Evolutionary conservation across 2,329 filamentous ascomycete genomes (phyloP), one percentile per base, ranked within the genome.

Genomic region (Eutypa lata): DNA sequence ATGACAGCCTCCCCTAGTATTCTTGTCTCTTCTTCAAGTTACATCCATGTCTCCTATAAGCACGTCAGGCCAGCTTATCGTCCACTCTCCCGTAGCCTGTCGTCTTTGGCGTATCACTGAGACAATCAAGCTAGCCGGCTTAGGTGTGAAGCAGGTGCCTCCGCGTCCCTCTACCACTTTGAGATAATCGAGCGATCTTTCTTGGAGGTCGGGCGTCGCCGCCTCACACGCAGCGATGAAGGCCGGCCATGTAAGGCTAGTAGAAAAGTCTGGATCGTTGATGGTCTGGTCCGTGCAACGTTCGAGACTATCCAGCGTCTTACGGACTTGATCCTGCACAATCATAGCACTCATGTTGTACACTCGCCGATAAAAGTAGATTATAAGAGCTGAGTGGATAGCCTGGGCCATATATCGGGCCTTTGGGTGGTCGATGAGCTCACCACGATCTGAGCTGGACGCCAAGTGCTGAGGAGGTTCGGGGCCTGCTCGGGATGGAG

Each of bases 321-420:
- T 66, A 1, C 58, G 55, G 0, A 77, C 74, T 3, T 64, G 56
- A 18, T 68, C 61, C 47, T 77, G 74, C 0, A 77, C 51, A 3
- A 75, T 66, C 46, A 71, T 70, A 10, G 72, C 65, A 31, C 73
- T 71, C 28, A 74, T 55, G 28, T 72, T 62, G 55, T 72, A 68
- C 2, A 78, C 70, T 4, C 73, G 63, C 1, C 75, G 67, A 54
- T 77, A 76, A 47, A 77, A 77, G 57, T 74, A 77, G 3, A 78
- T 75, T 4, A 71, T 61, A 11, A 77, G 55, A 0, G 74, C 73
- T 33, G 74, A 67, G 8, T 74, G 71, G 51, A 78, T 71, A 7
- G 73, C 73, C 0, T 67, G 56, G 1, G 71, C 60, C 64, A 73
- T 64, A 37, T 59, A 63, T 8, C 65, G 58, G 16, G 65, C 55